Percentiles rank a stretch among this genome's conserved stretches.
These are phyloP conservation scores for Puccinia brachypodii DNA, from an alignment of 1,284 basidiomycete genomes.

Conservation along the genomic window DNA sequence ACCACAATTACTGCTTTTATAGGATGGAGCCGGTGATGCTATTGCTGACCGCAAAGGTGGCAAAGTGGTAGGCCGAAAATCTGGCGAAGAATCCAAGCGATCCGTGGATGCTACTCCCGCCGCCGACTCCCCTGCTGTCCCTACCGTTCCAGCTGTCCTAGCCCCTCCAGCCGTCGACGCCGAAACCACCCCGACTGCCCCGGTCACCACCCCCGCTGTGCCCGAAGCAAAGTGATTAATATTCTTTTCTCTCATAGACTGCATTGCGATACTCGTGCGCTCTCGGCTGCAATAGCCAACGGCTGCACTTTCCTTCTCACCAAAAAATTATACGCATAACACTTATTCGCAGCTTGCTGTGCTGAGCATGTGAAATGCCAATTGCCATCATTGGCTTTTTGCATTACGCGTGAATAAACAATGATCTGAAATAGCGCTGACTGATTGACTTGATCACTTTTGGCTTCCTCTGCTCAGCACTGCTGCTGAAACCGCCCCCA, in stretches of 20 bases:
- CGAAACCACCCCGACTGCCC: neutral
- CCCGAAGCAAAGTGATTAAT: slow-evolving; percentile 7
- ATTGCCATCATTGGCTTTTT: neutral
- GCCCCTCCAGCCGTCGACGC: neutral
- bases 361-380: neutral
- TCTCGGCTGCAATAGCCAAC: no score
- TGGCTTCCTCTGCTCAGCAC: neutral
- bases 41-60: slow-evolving; percentile 16
- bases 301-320: neutral
- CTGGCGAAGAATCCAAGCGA: neutral
- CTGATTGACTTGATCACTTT: neutral
- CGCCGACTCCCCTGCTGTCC: neutral
- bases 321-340: neutral
- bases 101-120: neutral
- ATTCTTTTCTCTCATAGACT: neutral
- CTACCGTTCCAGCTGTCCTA: neutral
- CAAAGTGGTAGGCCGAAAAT: slow-evolving; percentile 9
- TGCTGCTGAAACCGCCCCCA: neutral
- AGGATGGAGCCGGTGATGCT: slow-evolving; percentile 40
- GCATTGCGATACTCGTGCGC: neutral
- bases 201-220: neutral
- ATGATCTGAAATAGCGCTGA: neutral
- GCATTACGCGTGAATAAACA: neutral
- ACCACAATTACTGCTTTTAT: neutral
- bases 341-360: neutral